Evolutionary conservation across 2,329 filamentous ascomycete genomes (phyloP), one percentile per base, ranked within the genome.

Genomic region (Trichoderma afroharzianum): DNA sequence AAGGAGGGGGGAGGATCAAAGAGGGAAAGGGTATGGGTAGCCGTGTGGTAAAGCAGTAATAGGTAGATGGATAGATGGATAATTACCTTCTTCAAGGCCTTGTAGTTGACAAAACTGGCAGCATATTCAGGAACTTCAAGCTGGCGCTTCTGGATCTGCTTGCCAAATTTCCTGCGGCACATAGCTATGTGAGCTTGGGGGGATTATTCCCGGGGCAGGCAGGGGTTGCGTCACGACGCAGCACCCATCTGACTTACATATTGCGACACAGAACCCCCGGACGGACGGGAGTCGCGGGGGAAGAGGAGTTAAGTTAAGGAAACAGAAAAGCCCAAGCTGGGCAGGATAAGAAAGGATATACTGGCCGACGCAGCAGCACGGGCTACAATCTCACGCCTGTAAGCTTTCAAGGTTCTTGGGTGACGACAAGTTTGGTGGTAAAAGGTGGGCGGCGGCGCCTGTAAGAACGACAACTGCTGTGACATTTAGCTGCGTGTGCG

Each of bases 81-180:
- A 26, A 8, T 55, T 68, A 97, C 96, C 93, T 98, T 98, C 84
- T 99, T 99, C 77, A 99, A 87, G 73, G 94, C 95, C 85, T 99
- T 99, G 87, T 99, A 99, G 84, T 99, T 98, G 77, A 98, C 95
- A 81, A 99, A 99, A 83, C 95, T 98, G 75, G 95, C 94, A 74
- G 96, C 95, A 91, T 99, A 99, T 88, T 99, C 96, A 73, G 96
- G 96, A 73, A 99, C 95, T 82, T 99, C 96, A 79, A 99, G 93
- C 88, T 99, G 96, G 81, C 95, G 92, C 87, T 97, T 97, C 86
- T 98, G 96, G 76, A 99, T 97, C 82, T 98, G 94, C 87, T 99
- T 99, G 83, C 96, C 96, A 86, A 99, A 99, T 89, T 99, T 99
- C 96, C 95, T 99, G 78, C 66, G 74, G 72, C 67, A 58, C n/a